A percentile compares a stretch with the other conserved stretches of the same genome.
phyloP scores from a whole-genome alignment of 345 rosid genomes.

The Pistacia integerrima region DNA sequence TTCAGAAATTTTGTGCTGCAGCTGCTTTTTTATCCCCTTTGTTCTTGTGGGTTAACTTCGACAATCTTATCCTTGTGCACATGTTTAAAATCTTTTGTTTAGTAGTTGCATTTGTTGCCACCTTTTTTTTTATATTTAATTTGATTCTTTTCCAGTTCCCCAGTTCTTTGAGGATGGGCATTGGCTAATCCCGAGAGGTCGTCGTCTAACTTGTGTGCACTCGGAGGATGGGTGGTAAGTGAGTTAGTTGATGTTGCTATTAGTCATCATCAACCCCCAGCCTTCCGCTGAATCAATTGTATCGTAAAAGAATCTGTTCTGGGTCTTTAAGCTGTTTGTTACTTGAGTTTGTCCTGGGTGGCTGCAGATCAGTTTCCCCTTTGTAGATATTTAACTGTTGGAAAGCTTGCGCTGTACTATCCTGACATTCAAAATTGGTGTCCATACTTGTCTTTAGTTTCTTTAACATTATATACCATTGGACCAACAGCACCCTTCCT shows the following conservation, averaged over 20 bases:
- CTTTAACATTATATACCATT: conserved; percentile 18
- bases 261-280: conserved; percentile 33
- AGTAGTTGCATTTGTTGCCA: not conserved
- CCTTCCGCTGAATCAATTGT: conserved; percentile 26
- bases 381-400: conserved; percentile 57
- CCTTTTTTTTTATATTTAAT: not conserved
- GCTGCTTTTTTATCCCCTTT: too few species aligned
- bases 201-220: conserved; percentile 37
- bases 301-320: conserved; percentile 24
- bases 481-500: conserved; percentile 14
- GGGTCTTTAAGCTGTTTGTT: conserved; percentile 31
- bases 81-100: not conserved
- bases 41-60: too few species aligned
- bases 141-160: conserved; percentile 30
- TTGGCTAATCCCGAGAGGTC: conserved; percentile 31
- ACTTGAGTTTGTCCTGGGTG: conserved; percentile 38
- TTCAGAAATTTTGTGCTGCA: not conserved
- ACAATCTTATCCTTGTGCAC: not conserved
- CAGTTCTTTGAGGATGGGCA: conserved; percentile 38
- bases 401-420: conserved; percentile 37
- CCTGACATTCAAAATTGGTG: conserved; percentile 33
- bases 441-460: conserved; percentile 30
- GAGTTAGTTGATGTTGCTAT: conserved; percentile 44
- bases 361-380: conserved; percentile 38
- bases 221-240: conserved; percentile 47